Evolutionary conservation across 2,329 filamentous ascomycete genomes (phyloP), one percentile per base, ranked within the genome.

Genomic region (Exophiala sp.): DNA sequence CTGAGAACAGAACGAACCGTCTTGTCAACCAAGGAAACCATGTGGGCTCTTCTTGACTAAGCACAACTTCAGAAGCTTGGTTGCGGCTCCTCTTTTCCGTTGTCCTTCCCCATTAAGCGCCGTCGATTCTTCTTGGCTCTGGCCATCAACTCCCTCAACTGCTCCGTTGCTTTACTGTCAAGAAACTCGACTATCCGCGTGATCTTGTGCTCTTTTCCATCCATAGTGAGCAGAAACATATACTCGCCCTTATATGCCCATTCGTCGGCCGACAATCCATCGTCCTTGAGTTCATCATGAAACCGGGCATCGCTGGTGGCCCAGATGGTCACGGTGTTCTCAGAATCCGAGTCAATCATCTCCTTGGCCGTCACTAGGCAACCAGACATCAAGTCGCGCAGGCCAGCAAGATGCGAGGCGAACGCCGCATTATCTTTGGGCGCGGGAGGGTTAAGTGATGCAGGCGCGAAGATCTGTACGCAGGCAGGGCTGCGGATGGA

Each of bases 191-290:
- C 27, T 3, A 62, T 55, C 14, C 57, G 51, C 43, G 55, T 52
- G 35, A 67, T 62, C 38, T 60, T 63, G 32, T 61, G 55, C 3
- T 63, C 63, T 7, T 35, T 53, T 32, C 58, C 53, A 54, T 66
- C 57, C 54, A 67, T 61, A 18, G 52, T 59, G 3, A 66, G 53
- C 10, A 67, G 55, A 41, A 65, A 67, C 4, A 67, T 53, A 42
- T 66, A 67, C 52, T 68, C 65, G 9, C 63, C 64, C 16, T 50
- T 46, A 46, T 61, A 65, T 2, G 44, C 46, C 64, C 64, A 67
- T 21, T 62, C 60, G 14, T 53, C 50, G 2, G 41, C 38, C 10
- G 46, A 41, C 10, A 53, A 24, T 2, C 46, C 47, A 1, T 46
- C 48, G 30, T 62, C 62, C 43, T 55, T 65, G 9, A 56, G 59